Evolutionary conservation across 192 early-diverging fungal species (phyloP).

Genomic region (Umbelopsis isabellina): DNA sequence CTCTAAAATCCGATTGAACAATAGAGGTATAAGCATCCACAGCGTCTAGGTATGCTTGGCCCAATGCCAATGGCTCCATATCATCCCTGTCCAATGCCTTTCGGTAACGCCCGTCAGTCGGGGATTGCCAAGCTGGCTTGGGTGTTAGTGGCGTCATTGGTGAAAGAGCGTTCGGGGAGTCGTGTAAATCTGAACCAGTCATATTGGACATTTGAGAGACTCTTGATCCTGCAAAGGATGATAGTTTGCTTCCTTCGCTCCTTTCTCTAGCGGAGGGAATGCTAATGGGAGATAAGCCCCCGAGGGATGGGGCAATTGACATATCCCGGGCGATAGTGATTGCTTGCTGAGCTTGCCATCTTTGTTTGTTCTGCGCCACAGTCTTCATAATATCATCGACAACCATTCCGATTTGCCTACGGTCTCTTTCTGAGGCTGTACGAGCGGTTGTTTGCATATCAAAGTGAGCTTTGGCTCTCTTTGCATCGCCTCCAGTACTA

Average conservation of each 20-base stretch:
- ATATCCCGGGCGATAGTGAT: neutral
- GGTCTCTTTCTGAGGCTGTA: slow-evolving; percentile 8
- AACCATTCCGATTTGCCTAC: slow-evolving; percentile 11
- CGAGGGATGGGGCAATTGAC: neutral
- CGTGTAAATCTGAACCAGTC: slow-evolving; percentile 13
- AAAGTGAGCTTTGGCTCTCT: slow-evolving; percentile 8
- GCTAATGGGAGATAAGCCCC: neutral
- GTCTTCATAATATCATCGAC: slow-evolving; percentile 14
- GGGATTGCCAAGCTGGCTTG: neutral
- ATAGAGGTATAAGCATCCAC: slow-evolving; percentile 15
- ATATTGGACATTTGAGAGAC: slow-evolving; percentile 2
- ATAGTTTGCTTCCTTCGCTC: neutral
- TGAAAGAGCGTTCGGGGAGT: slow-evolving; percentile 7
- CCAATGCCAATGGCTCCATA: slow-evolving; percentile 11
- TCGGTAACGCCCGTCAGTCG: neutral
- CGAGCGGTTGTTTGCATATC: slow-evolving; percentile 19
- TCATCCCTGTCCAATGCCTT: neutral
- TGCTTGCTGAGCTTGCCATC: slow-evolving; percentile 15
- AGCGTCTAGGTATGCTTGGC: slow-evolving; percentile 9
- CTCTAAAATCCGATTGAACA: too few species aligned
- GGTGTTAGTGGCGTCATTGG: slow-evolving; percentile 5
- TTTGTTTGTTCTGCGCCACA: slow-evolving; percentile 17
- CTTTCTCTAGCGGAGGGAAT: neutral
- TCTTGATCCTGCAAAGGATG: slow-evolving; percentile 6
- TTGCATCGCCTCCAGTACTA: slow-evolving; percentile 13